Evolutionary conservation across 192 early-diverging fungal species (phyloP), one percentile per base, ranked within the genome.

Genomic region (Coemansia aciculifera): DNA sequence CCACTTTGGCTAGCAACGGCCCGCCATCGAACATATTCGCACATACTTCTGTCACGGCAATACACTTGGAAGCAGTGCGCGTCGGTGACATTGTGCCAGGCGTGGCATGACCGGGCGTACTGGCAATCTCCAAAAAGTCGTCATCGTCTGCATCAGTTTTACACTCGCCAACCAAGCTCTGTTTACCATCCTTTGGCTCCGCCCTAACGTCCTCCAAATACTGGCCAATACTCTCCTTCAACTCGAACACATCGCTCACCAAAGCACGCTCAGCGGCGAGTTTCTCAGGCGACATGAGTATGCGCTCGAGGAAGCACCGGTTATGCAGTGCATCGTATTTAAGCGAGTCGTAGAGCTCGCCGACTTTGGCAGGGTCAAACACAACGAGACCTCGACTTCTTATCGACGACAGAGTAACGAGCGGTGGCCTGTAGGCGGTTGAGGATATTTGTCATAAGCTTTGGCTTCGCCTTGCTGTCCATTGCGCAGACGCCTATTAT

Each of bases 251-350:
- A 31, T 32, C 29, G 52, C 27, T 32, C 2, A 31, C 52, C 13
- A 29, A 24, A 19, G 42, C 23, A 36, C 62, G 54, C 38, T 74
- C 72, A 12, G 46, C 40, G 36, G 24, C n/a, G 42, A 75, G 73
- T 9, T 73, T 29, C 5, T 75, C 69, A n/a, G 69, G 68, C 10
- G 73, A 57, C 79, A 82, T 79, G 70, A 90, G 90, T 44, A 88
- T 91, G 57, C 85, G 86, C 48, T 95, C 89, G 23, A 94, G 66
- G 71, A 96, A 97, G 31, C 81, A 74, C 21, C 96, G 88, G 72
- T 99, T 99, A 71, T 99, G 97, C 48, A 99, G 72, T 15, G 96
- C 89, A 66, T 99, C 97, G 67, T 95, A 97, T 70, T 99, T 99
- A 23, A 97, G 78, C 36, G 95, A 95, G 70, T 99, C 97, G 68